These are phyloP conservation scores for Trichoderma sp. DNA, from an alignment of 2,329 filamentous ascomycete genomes.

Conservation along the genomic window DNA sequence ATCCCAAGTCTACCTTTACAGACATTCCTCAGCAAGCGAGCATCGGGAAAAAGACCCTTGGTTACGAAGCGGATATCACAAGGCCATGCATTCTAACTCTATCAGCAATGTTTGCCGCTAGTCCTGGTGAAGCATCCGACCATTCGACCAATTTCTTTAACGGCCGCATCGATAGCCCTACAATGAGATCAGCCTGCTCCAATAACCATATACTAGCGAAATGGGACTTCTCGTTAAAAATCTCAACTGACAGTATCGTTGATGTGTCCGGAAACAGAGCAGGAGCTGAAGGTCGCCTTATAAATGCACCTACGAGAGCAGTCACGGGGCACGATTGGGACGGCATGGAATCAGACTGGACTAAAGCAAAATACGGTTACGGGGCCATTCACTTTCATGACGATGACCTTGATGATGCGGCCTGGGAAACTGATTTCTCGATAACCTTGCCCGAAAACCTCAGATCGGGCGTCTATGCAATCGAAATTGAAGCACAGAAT, in stretches of 20 bases:
- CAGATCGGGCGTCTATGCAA: neutral
- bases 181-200: neutral
- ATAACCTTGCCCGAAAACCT: neutral
- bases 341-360: slow-evolving; percentile 6
- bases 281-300: neutral
- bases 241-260: neutral
- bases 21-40: neutral
- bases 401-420: slow-evolving; percentile 6
- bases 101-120: neutral
- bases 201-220: neutral
- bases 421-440: slow-evolving; percentile 2
- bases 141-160: neutral
- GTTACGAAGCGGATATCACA: neutral
- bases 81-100: neutral
- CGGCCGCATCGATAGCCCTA: neutral
- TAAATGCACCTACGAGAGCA: neutral
- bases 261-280: neutral
- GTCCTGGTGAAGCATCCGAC: neutral
- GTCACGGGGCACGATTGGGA: slow-evolving; percentile 8
- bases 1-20: neutral
- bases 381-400: slow-evolving; percentile 1
- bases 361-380: slow-evolving; percentile 3
- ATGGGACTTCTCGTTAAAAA: neutral
- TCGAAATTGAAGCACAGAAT: neutral
- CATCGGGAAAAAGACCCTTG: neutral